Evolutionary conservation across 352 stramenopile species (phyloP), one percentile per base, ranked within the genome.

Genomic region (Thalassiosira livingstoniorum): DNA sequence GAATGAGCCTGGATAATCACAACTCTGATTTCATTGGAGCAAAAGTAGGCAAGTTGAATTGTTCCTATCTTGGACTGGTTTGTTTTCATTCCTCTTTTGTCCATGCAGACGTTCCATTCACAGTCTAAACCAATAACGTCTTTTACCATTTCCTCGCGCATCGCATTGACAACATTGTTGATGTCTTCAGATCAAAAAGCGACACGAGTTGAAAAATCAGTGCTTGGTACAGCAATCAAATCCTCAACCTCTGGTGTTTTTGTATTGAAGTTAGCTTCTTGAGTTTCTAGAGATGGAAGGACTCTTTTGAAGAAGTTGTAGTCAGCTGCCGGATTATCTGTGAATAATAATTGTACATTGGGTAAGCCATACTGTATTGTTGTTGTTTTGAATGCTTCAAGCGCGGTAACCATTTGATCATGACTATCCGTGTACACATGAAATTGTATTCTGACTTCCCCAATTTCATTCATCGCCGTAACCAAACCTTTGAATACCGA

Each of bases 361-460:
- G 54, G 73, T 61, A 77, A 79, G 1, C 79, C 79, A 35, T 70
- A 74, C 21, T 34, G 25, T 51, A 31, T 45, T 13, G 18, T 68
- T 43, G 75, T 87, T 42, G 54, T 54, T 34, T 83, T 42, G 47
- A 86, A 86, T 54, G 68, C 74, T 62, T 76, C 18, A 13, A 84
- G 31, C 11, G 80, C 32, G n/a, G 74, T 34, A 10, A 43, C 31
- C 69, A 85, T 74, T 65, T 87, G 81, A 23, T 85, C 70, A 55
- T 87, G 81, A 18, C 69, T 67, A 27, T 88, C 82, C 0, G 77
- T 65, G 23, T 72, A 73, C 4, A 84, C 62, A 60, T 83, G 71
- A 80, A 84, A 86, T 54, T 88, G 82, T 2, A 88, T 65, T 31
- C 82, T 43, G 18, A 88, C 58, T 62, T 88, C 82, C 2, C 82